Base-by-base conservation (phyloP, 2,329 filamentous ascomycete genomes). In the Truncatella angustata region DNA sequence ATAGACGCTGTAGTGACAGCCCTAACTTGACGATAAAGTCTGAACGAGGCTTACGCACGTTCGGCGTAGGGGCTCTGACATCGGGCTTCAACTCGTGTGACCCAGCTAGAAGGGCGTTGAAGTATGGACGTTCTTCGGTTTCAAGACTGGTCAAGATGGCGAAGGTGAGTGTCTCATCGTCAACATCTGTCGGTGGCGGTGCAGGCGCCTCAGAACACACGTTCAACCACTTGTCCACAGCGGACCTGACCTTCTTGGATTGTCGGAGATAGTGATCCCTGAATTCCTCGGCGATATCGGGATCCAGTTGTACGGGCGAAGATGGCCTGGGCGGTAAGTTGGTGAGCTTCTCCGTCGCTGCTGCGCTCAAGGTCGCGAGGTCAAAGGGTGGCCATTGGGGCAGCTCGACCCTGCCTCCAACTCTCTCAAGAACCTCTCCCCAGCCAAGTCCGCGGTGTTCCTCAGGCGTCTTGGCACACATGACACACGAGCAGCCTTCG, bases 361-460 rank as follows among this genome's bases (percentile, higher is more conserved):
- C 86, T 47, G 73, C 73, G 40, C 82, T 77, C 37, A 89, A 74
- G 45, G 81, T 76, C 3, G 81, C 81, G 59, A 92, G 80, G 58
- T 88, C 84, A 63, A 97, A 94, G 0, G 93, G 91, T 20, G 93
- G 93, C 93, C 93, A 97, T 14, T 79, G 73, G 0, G 93, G 92
- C 48, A 97, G 78, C 60, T 96, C 91, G 54, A 90, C 84, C 50
- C 93, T 85, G 16, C 93, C 93, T 57, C 91, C 94, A 11, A 96
- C 91, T 66, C 92, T 86, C 70, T 99, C 94, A 21, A 99, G 73
- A 11, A 97, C 91, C 66, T 97, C 93, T 9, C 94, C 93, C 93
- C 93, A 99, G 56, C 90, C 94, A 26, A 97, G 78, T 2, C 91
- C 92, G 51, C 78, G 80, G 56, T 85, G 82, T 14, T 87, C 81